Evolutionary conservation across 352 stramenopile species (phyloP), one percentile per base, ranked within the genome.

Genomic region (Vaucheria bursata): DNA sequence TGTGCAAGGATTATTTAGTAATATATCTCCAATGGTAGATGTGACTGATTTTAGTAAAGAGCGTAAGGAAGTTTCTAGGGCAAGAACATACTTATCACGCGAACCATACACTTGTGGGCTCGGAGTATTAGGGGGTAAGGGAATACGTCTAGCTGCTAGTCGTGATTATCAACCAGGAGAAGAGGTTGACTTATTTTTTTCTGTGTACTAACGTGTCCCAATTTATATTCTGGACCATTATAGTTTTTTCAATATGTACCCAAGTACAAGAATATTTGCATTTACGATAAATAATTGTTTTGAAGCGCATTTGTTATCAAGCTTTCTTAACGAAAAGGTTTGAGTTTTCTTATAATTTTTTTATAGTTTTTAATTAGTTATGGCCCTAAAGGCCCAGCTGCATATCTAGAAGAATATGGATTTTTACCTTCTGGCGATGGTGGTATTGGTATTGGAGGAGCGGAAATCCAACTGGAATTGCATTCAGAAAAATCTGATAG

Each of bases 371-470:
- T 77, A 29, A 84, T 87, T 25, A 89, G 82, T 25, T 91, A 91
- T 72, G 88, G 88, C 34, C 88, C 88, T 3, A 92, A 92, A 73
- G 85, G 85, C 59, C 85, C 87, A 0, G 87, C 85, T 0, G 87
- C 89, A 38, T 92, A 91, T 71, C 83, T 92, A 32, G 78, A 91
- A 74, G 88, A 92, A 76, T 87, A 92, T 79, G 88, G 87, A 78
- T 92, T 89, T 81, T 84, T 86, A 36, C 82, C 86, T 33, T 70
- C 74, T 71, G 25, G n/a, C 25, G 35, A 29, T 71, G 18, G n/a
- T n/a, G 37, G 12, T n/a, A 33, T 72, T 33, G 70, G n/a, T 18
- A 29, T 32, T 34, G 49, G 70, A 34, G 49, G 70, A 31, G n/a
- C 18, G 4, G 37, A 75, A n/a, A 36, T 73, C 32, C n/a, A 75